Evolutionary conservation across 73 alveolate species (phyloP).

Genomic region (Symbiodinium natans): DNA sequence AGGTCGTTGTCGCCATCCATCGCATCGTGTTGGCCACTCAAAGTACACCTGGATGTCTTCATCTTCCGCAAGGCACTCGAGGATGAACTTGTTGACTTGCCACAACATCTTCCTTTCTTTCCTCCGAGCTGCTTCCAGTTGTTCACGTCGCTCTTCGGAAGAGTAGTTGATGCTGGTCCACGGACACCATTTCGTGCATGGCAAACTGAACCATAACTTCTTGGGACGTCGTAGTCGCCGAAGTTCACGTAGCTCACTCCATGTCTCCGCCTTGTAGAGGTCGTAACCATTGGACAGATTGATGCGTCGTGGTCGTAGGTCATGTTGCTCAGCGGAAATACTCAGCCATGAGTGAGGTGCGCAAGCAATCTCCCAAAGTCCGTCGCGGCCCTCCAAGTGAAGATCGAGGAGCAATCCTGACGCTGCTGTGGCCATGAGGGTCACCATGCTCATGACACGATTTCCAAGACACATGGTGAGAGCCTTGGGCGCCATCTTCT

Average conservation of each 20-base stretch:
- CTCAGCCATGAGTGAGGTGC: constrained; percentile 34
- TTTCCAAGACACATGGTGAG: background rate
- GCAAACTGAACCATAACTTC: background rate
- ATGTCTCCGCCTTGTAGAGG: background rate
- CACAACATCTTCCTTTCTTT: background rate
- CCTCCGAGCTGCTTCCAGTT: background rate
- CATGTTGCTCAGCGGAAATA: background rate
- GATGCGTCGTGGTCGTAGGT: constrained; percentile 6
- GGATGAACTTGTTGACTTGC: background rate
- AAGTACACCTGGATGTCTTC: background rate
- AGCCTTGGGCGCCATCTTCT: background rate
- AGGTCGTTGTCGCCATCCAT: background rate
- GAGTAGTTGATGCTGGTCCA: constrained; percentile 4
- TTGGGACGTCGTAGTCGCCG: background rate
- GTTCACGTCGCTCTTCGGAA: background rate
- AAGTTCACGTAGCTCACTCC: background rate
- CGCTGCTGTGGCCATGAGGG: background rate
- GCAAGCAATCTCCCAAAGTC: constrained; percentile 35
- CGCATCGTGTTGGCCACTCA: constrained; percentile 22
- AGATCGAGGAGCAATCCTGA: background rate
- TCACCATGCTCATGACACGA: background rate
- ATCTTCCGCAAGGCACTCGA: background rate
- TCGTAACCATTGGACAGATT: background rate
- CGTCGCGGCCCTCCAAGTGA: background rate
- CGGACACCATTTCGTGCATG: constrained; percentile 20